phyloP scores from a whole-genome alignment of 2,329 filamentous ascomycete species.

The Septoria linicola region DNA sequence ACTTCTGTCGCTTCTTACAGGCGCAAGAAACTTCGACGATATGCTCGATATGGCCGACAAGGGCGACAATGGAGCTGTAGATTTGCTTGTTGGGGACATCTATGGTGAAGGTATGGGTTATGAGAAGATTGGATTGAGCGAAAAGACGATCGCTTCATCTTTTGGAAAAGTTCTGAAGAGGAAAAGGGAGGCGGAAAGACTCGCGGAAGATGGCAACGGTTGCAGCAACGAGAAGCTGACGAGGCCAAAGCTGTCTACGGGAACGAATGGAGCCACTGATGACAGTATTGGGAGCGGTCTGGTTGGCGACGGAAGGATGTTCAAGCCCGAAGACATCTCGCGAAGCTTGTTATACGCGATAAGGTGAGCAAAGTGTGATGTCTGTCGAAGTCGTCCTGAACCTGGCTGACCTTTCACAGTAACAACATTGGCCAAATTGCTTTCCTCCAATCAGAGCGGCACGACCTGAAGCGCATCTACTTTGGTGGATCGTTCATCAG shows the following conservation, averaged over 20 bases:
- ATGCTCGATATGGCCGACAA: slow-evolving; percentile 90
- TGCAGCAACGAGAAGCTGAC: slow-evolving; percentile 53
- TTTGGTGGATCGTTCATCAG: slow-evolving; percentile 97
- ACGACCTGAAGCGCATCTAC: slow-evolving; percentile 88
- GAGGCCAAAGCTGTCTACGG: slow-evolving; percentile 30
- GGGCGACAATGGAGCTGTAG: slow-evolving; percentile 89
- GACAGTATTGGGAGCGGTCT: slow-evolving; percentile 36
- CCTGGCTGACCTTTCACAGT: slow-evolving; percentile 48
- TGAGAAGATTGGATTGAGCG: slow-evolving; percentile 92
- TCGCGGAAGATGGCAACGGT: slow-evolving; percentile 70
- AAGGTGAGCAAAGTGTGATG: slow-evolving; percentile 45
- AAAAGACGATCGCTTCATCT: slow-evolving; percentile 89
- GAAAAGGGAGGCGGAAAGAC: slow-evolving; percentile 78
- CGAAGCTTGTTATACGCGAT: slow-evolving; percentile 91
- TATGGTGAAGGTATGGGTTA: slow-evolving; percentile 97
- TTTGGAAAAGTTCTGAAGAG: slow-evolving; percentile 96
- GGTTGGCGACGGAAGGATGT: slow-evolving; percentile 52
- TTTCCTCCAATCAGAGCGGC: slow-evolving; percentile 94
- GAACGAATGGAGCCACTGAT: slow-evolving; percentile 28
- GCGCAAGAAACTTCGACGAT: slow-evolving; percentile 93
- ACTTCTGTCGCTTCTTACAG: slow-evolving; percentile 83
- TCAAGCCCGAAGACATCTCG: slow-evolving; percentile 81
- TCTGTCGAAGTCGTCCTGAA: neutral
- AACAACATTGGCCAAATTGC: slow-evolving; percentile 99
- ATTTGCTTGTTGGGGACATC: slow-evolving; percentile 97